Conservation (phyloP, 306 rosid genomes). For the Glycine tomentella region DNA sequence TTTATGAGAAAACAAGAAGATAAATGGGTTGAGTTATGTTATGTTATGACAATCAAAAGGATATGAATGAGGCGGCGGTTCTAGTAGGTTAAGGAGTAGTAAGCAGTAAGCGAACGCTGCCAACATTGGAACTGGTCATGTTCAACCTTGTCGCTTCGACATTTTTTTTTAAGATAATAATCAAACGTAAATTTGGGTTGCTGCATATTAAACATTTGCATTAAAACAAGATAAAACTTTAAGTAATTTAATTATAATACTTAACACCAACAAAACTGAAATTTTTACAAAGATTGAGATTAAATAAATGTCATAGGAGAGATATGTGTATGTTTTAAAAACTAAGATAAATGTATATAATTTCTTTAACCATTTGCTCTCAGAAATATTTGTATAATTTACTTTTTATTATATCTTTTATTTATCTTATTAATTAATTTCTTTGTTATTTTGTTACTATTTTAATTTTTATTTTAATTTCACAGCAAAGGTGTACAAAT, state of each 20-base stretch:
- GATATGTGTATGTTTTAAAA: no score
- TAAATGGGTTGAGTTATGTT: no score
- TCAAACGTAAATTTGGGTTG: neutral
- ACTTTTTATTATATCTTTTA: no score
- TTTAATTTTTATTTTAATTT: no score
- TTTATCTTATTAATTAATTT: no score
- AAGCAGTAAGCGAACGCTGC: neutral
- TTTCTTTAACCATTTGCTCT: no score
- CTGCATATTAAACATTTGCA: neutral
- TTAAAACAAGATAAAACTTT: neutral
- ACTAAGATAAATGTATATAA: no score
- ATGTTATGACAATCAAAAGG: constrained; percentile 28
- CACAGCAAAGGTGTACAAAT: no score
- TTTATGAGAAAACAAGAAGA: neutral
- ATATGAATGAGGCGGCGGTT: constrained; percentile 46
- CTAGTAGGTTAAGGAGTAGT: constrained; percentile 39
- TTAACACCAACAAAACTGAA: neutral
- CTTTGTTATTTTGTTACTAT: no score
- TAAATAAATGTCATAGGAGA: no score
- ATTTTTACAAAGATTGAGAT: no score
- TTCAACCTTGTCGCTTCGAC: constrained; percentile 39
- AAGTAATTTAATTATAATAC: neutral
- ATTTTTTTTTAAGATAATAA: neutral
- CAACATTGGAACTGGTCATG: constrained; percentile 26
- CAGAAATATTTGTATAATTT: no score